These are phyloP conservation scores for Pyrenopolyporus hunteri DNA, from an alignment of 495 filamentous ascomycete genomes.

Conservation along the genomic window DNA sequence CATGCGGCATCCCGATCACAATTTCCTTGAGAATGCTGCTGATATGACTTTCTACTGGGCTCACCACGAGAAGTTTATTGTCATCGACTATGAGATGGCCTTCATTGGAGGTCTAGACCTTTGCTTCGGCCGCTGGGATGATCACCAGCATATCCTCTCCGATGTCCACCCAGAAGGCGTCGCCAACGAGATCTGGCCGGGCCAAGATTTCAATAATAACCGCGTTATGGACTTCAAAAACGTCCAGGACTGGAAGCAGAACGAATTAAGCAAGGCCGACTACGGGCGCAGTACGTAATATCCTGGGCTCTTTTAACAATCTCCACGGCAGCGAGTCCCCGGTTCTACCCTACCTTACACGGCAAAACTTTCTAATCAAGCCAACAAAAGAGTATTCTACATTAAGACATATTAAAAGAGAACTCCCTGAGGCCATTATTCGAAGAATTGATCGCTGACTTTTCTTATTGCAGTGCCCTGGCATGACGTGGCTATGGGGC, in stretches of 20 bases:
- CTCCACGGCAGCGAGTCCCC: no score
- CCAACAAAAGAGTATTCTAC: no score
- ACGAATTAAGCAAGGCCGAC: conserved; percentile 89
- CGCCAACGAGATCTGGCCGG: conserved; percentile 87
- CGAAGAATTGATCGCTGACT: no score
- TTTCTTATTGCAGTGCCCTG: no score
- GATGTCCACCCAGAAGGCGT: conserved; percentile 87
- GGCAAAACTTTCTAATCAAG: no score
- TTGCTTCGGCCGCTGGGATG: conserved; percentile 96
- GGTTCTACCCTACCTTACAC: no score
- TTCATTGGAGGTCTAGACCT: conserved; percentile 94
- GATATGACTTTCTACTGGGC: conserved; percentile 99
- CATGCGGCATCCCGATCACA: conserved; percentile 95
- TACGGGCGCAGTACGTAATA: no score
- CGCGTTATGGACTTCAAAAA: conserved; percentile 94
- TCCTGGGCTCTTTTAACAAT: no score
- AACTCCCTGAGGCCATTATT: no score
- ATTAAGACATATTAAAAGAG: no score
- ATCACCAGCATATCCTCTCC: conserved; percentile 80
- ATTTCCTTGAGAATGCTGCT: conserved; percentile 88
- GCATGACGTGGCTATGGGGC: conserved; percentile 92
- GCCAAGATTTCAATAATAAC: conserved; percentile 96
- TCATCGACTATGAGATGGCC: conserved; percentile 87
- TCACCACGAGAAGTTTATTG: conserved; percentile 95
- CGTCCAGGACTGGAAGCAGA: conserved; percentile 89